Evolutionary conservation across 192 early-diverging fungal genomes (phyloP).

Genomic region (Podila minutissima): DNA sequence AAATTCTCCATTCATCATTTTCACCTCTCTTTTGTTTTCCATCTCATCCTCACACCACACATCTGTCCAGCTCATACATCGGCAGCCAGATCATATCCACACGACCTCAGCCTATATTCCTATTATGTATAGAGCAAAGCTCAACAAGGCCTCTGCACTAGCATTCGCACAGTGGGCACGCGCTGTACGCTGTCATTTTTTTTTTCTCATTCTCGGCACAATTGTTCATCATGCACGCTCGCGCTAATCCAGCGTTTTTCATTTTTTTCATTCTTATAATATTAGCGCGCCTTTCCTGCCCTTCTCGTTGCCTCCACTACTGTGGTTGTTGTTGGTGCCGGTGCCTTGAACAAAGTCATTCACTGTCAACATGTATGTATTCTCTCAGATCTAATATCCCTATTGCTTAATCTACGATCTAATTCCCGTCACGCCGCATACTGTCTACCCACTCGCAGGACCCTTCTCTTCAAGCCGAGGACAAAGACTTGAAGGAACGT

Average conservation of each 20-base stretch:
- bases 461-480: conserved; percentile 16
- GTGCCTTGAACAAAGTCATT: background rate
- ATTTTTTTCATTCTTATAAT: background rate
- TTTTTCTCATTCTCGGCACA: background rate
- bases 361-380: conserved; percentile 37
- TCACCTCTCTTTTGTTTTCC: background rate
- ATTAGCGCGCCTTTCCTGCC: background rate
- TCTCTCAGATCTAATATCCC: no score
- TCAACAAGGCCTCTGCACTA: background rate
- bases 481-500: conserved; percentile 29
- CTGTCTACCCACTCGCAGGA: conserved; percentile 12
- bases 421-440: background rate
- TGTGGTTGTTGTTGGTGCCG: conserved; percentile 3
- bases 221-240: no score
- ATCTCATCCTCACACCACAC: background rate
- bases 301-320: conserved; percentile 18
- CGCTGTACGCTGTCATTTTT: background rate
- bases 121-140: background rate
- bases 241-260: background rate
- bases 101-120: no score
- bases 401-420: background rate
- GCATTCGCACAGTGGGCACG: background rate
- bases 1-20: background rate
- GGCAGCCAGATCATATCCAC: background rate
- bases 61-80: background rate